Percentiles rank a stretch among this genome's conserved stretches.
Conservation (phyloP, 495 filamentous ascomycete species). For the Lichina pygmaea region DNA sequence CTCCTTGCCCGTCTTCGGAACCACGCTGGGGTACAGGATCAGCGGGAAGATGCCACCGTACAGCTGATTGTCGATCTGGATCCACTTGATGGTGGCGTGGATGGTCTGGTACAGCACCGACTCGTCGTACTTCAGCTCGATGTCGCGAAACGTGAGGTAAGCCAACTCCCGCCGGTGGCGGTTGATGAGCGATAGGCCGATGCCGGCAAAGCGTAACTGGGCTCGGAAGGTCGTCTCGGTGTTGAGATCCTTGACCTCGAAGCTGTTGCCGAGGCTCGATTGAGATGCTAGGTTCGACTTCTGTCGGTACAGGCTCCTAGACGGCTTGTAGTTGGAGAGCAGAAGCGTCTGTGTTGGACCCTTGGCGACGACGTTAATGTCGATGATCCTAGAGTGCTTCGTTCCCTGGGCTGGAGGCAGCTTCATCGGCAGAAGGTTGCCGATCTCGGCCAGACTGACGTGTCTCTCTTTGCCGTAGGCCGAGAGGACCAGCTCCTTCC, state of each 20-base stretch:
- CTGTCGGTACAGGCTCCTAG: conserved; percentile 85
- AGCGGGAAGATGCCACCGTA: conserved; percentile 97
- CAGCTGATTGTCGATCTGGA: conserved; percentile 96
- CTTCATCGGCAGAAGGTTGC: conserved; percentile 78
- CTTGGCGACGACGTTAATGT: conserved; percentile 83
- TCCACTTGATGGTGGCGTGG: conserved; percentile 81
- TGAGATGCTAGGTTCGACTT: conserved; percentile 28
- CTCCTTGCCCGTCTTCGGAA: conserved; percentile 90
- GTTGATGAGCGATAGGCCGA: conserved; percentile 86
- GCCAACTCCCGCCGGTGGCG: conserved; percentile 73
- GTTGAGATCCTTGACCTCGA: conserved; percentile 80
- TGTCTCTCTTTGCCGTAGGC: conserved; percentile 60
- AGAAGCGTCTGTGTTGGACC: conserved; percentile 87
- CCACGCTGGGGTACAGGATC: conserved; percentile 91
- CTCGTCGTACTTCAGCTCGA: conserved; percentile 74
- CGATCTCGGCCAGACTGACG: conserved; percentile 86
- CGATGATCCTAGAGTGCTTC: conserved; percentile 52
- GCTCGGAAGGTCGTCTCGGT: conserved; percentile 71
- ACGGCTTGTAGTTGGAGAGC: conserved; percentile 78
- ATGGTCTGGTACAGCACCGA: conserved; percentile 82
- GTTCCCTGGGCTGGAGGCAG: conserved; percentile 29
- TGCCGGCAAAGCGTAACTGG: conserved; percentile 62
- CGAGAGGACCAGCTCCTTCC: conserved; percentile 66
- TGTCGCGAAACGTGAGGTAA: conserved; percentile 80
- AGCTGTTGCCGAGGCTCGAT: conserved; percentile 35